These are phyloP conservation scores for Coemansia sp. DNA, from an alignment of 192 early-diverging fungal species.

Conservation along the genomic window DNA sequence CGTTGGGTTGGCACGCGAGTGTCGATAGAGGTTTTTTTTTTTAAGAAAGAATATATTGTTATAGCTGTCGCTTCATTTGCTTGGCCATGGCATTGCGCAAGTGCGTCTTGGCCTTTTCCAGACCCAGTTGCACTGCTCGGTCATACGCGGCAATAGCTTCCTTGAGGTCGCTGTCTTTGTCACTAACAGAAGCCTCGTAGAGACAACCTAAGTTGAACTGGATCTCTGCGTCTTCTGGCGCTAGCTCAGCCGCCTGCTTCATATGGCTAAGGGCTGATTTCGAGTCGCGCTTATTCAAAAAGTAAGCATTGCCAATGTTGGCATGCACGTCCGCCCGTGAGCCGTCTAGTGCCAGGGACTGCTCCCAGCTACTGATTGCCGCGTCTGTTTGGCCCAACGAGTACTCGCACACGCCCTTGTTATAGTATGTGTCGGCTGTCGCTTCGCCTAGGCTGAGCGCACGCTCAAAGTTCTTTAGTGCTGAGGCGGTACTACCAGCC, in stretches of 20 bases:
- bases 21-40: background rate
- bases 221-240: conserved; percentile 71
- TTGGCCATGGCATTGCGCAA: conserved; percentile 62
- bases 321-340: conserved; percentile 68
- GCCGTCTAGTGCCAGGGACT: conserved; percentile 61
- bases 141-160: conserved; percentile 64
- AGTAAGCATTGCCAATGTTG: conserved; percentile 69
- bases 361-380: conserved; percentile 64
- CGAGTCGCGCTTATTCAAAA: conserved; percentile 56
- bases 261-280: conserved; percentile 60
- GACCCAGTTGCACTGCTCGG: conserved; percentile 55
- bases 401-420: conserved; percentile 36
- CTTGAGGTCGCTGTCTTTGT: conserved; percentile 50
- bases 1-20: conserved; percentile 26
- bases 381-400: conserved; percentile 60
- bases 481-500: background rate
- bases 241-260: conserved; percentile 62
- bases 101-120: conserved; percentile 59
- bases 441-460: conserved; percentile 6
- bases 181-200: conserved; percentile 56
- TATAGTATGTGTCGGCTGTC: conserved; percentile 37
- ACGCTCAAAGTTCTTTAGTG: background rate
- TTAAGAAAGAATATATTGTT: background rate
- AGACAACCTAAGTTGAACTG: conserved; percentile 68
- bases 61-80: conserved; percentile 21